Evolutionary conservation across 345 rosid genomes (phyloP).

Genomic region (Streptanthus diversifolius): DNA sequence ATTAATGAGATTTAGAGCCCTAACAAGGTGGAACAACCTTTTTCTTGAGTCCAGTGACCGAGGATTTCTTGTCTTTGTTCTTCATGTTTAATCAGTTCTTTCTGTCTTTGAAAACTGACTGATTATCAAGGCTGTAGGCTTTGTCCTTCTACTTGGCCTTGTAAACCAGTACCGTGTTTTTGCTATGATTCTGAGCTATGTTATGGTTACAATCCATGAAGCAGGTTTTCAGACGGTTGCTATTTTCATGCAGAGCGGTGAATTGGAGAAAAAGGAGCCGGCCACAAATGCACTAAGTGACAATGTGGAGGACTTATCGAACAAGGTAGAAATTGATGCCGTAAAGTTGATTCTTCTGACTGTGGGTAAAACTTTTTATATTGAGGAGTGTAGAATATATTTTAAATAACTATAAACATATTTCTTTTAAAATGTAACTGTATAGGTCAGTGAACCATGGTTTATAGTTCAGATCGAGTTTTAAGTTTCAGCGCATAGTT

Average conservation of each 20-base stretch:
- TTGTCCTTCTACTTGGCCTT: constrained; percentile 25
- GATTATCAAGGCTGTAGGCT: constrained; percentile 20
- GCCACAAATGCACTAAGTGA: constrained; percentile 40
- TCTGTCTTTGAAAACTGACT: constrained; percentile 16
- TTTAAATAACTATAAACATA: neutral
- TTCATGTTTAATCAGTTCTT: constrained; percentile 5
- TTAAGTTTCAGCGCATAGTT: neutral
- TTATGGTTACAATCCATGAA: constrained; percentile 77
- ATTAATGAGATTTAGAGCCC: neutral
- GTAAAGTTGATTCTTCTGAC: neutral
- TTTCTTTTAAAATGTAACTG: neutral
- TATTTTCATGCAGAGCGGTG: constrained; percentile 99
- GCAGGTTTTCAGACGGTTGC: constrained; percentile 99
- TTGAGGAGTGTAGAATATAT: neutral
- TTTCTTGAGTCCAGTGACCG: constrained; percentile 12
- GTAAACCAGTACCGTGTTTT: constrained; percentile 26
- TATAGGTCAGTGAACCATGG: constrained; percentile 1
- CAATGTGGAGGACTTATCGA: constrained; percentile 63
- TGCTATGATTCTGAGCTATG: constrained; percentile 68
- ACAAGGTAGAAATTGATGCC: constrained; percentile 51
- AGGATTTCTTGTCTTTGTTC: neutral
- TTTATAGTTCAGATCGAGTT: neutral
- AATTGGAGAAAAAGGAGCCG: constrained; percentile 49
- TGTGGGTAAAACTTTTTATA: neutral
- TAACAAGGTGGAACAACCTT: neutral